A percentile compares a stretch with the other conserved stretches of the same genome.
Evolutionary conservation across 2,329 filamentous ascomycete species (phyloP).

Genomic region (Paecilomyces sp.): DNA sequence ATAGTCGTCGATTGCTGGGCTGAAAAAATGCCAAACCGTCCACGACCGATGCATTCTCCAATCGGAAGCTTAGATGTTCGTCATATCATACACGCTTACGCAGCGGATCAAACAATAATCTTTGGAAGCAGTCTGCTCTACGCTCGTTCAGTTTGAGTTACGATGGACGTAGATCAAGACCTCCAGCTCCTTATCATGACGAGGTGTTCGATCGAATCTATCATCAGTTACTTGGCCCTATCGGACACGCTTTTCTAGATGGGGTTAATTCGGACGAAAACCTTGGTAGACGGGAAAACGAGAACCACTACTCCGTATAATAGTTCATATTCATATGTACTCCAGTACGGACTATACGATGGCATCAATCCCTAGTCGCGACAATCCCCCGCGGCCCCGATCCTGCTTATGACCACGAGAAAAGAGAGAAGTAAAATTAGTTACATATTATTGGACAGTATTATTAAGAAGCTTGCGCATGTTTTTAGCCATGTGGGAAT

Average conservation of each 20-base stretch:
- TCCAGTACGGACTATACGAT: background rate
- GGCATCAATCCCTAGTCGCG: background rate
- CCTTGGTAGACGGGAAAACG: background rate
- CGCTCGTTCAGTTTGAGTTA: background rate
- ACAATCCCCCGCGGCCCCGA: no score
- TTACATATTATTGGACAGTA: background rate
- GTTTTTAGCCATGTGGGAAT: background rate
- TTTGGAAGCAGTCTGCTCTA: background rate
- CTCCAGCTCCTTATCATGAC: background rate
- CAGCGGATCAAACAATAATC: background rate
- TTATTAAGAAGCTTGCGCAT: background rate
- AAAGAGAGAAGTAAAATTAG: background rate
- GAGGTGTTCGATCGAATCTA: background rate
- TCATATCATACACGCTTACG: background rate
- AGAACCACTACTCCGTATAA: no score
- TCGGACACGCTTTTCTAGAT: background rate
- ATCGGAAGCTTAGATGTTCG: background rate
- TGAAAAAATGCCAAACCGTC: background rate
- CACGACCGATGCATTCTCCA: no score
- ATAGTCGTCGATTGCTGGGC: background rate
- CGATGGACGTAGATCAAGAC: background rate
- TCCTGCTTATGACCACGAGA: background rate
- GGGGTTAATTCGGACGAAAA: background rate
- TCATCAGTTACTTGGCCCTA: background rate
- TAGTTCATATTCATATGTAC: no score